Percentiles rank a stretch among this genome's conserved stretches.
phyloP scores from a whole-genome alignment of 1,284 basidiomycete genomes.

The Paramarasmius palmivorus region DNA sequence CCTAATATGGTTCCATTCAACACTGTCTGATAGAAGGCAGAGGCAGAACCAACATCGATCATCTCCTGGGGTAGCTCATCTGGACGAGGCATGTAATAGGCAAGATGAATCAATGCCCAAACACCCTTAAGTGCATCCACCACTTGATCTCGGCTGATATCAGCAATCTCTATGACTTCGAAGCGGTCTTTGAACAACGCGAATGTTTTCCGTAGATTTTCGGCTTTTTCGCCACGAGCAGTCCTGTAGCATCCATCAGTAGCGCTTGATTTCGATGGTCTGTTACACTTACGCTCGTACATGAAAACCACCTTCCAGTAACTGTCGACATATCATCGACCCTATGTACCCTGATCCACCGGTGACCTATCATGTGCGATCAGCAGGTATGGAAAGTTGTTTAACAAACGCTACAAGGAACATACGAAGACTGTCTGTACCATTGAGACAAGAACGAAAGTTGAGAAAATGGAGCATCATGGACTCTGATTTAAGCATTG shows the following conservation, averaged over 20 bases:
- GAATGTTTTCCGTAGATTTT: slow-evolving; percentile 3
- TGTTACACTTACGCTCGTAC: slow-evolving; percentile 19
- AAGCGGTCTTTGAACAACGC: slow-evolving; percentile 4
- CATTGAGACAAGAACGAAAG: no score
- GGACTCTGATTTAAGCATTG: no score
- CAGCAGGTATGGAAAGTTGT: background rate
- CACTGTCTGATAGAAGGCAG: no score
- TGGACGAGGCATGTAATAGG: slow-evolving; percentile 7
- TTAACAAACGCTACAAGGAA: no score
- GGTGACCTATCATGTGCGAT: slow-evolving; percentile 21
- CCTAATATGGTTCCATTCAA: no score
- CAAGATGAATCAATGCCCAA: slow-evolving; percentile 12
- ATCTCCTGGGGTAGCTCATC: slow-evolving; percentile 3
- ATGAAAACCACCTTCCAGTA: slow-evolving; percentile 20
- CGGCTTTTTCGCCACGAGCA: slow-evolving; percentile 10
- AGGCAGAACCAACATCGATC: slow-evolving; percentile 9
- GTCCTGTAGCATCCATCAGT: background rate
- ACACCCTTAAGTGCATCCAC: slow-evolving; percentile 10
- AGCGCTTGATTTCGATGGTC: background rate
- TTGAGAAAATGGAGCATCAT: no score
- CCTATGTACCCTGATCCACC: slow-evolving; percentile 26
- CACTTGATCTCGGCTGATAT: slow-evolving; percentile 8
- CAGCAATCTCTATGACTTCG: slow-evolving; percentile 10
- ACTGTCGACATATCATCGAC: slow-evolving; percentile 21
- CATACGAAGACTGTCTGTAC: no score